Evolutionary conservation across 805 yeast genomes (phyloP), one percentile per base, ranked within the genome.

Genomic region (Yamadazyma endophytica): DNA sequence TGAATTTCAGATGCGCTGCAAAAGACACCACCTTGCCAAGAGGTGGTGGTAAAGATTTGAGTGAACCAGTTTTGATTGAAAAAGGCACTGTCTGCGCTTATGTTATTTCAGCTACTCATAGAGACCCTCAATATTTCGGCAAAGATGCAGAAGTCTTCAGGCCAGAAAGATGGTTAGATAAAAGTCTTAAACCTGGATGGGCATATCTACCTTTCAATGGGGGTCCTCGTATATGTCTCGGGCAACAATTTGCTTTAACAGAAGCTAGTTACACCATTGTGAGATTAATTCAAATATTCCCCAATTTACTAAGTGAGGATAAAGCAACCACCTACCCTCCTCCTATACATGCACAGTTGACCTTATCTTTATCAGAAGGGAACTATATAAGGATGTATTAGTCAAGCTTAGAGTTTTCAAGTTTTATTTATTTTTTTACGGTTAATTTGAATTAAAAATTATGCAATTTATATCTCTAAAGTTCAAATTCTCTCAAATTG

Each of bases 171-270:
- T 73, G 77, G 77, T 52, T 46, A 17, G 57, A 56, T 16, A 49
- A 44, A 25, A 56, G 54, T 33, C 39, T 44, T 21, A 50, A 49
- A 26, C 50, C 58, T 21, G 64, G 68, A 6, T 71, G 76, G 75
- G 69, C 65, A 18, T 71, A 65, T 47, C 49, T 70, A 19, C 76
- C 77, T 16, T 71, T 71, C 53, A 70, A 70, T 42, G 78, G 77
- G 26, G 78, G 78, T 5, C 77, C 77, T 14, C 52, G 78, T 38
- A 70, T 72, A 36, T 72, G 77, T 46, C 54, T 72, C 32, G 78
- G 77, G 24, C 77, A 72, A 54, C 77, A 72, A 50, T 70, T 70
- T 50, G 78, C 77, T 5, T 61, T 72, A 13, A 70, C 75, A 13
- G 77, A 72, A 50, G 70, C 73, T 9, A 56, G 69, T 13, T 71